Evolutionary conservation across 495 filamentous ascomycete genomes (phyloP).

Genomic region (Penicillium argentinense): DNA sequence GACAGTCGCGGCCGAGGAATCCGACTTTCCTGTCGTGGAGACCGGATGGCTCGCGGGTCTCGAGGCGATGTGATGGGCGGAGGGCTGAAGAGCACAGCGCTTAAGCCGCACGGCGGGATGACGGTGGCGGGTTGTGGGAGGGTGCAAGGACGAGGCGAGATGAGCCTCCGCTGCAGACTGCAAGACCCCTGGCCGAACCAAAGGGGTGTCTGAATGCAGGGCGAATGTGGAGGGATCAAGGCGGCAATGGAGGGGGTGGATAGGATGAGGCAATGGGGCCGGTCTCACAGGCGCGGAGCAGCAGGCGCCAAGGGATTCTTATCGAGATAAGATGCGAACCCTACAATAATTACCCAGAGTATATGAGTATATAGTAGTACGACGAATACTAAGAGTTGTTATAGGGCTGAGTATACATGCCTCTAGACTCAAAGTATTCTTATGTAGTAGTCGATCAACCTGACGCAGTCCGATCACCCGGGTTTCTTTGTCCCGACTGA

Average conservation of each 20-base stretch:
- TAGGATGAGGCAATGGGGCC: slow-evolving; percentile 28
- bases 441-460: too few species aligned
- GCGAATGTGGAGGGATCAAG: slow-evolving; percentile 16
- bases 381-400: too few species aligned
- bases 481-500: slow-evolving; percentile 9
- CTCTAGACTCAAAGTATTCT: too few species aligned
- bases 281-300: slow-evolving; percentile 26
- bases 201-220: slow-evolving; percentile 9
- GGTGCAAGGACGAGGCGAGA: too few species aligned
- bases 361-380: background rate
- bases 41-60: background rate
- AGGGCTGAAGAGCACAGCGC: background rate
- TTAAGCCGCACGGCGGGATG: background rate
- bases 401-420: too few species aligned
- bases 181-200: background rate
- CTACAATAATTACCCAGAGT: background rate
- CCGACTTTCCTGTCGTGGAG: background rate
- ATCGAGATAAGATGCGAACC: slow-evolving; percentile 32
- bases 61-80: background rate
- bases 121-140: background rate
- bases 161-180: background rate
- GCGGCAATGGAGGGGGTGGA: slow-evolving; percentile 24
- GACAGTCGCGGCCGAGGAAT: too few species aligned
- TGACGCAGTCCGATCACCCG: background rate
- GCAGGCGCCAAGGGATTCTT: slow-evolving; percentile 28